A percentile compares a stretch with the other conserved stretches of the same genome.
Conservation (phyloP, 208 protist species). For the Tritrichomonas foetus region DNA sequence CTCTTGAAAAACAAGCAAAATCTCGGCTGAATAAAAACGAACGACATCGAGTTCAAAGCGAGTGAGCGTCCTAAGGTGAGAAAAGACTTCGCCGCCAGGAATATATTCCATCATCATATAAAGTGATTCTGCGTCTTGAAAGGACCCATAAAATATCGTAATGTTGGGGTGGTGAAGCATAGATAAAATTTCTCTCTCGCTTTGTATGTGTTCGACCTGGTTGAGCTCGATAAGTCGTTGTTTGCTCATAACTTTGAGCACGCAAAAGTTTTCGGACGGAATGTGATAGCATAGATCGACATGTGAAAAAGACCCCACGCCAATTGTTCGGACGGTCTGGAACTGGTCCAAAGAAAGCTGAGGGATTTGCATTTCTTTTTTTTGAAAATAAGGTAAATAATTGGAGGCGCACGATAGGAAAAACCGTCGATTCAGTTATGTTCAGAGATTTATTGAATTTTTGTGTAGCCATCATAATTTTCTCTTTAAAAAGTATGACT, state of each 20-base stretch:
- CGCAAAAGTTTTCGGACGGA: background rate
- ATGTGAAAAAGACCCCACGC: background rate
- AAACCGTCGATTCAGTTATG: no score
- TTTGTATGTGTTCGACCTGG: background rate
- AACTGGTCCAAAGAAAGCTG: slow-evolving; percentile 22
- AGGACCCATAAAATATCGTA: background rate
- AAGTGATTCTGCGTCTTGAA: background rate
- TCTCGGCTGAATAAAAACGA: slow-evolving; percentile 45
- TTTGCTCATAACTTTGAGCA: background rate
- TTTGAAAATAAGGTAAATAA: no score
- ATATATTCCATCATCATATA: slow-evolving; percentile 37
- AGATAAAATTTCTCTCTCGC: background rate
- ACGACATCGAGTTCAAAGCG: background rate
- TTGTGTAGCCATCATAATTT: no score
- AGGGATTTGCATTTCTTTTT: no score
- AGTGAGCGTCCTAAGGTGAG: background rate
- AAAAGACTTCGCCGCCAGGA: slow-evolving; percentile 34
- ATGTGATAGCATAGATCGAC: slow-evolving; percentile 1
- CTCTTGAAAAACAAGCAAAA: slow-evolving; percentile 56
- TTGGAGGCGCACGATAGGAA: no score
- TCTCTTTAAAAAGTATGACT: no score
- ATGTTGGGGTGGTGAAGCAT: background rate
- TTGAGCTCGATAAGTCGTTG: background rate
- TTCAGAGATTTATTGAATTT: no score
- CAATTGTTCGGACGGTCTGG: background rate